Conservation (phyloP, 495 filamentous ascomycete genomes). For the Penicillium cosmopolitanum region DNA sequence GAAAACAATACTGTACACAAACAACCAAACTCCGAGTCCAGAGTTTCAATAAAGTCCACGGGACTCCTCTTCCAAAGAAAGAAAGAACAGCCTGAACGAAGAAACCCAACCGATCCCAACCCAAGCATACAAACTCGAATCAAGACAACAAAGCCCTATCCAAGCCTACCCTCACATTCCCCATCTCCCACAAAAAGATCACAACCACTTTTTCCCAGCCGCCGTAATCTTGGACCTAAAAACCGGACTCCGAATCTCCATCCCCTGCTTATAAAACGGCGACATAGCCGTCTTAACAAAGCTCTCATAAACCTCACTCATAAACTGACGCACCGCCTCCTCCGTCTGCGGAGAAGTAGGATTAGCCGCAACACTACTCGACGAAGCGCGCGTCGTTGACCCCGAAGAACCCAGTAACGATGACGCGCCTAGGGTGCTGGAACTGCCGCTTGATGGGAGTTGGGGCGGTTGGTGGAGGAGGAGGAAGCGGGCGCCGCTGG, state of each 20-base stretch:
- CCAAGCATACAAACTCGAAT: too few species aligned
- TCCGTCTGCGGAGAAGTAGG: slow-evolving; percentile 86
- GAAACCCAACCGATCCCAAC: too few species aligned
- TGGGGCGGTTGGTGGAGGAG: slow-evolving; percentile 78
- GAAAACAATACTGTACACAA: neutral
- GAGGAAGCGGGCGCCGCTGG: slow-evolving; percentile 72
- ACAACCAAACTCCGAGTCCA: too few species aligned
- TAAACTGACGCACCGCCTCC: slow-evolving; percentile 92
- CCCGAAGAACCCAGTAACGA: slow-evolving; percentile 37
- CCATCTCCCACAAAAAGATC: too few species aligned
- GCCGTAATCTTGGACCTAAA: slow-evolving; percentile 80
- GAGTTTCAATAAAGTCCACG: too few species aligned
- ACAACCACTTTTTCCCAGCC: slow-evolving; percentile 93
- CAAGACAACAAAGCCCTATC: too few species aligned
- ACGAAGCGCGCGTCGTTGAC: slow-evolving; percentile 53
- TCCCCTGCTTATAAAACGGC: slow-evolving; percentile 85
- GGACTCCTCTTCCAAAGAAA: too few species aligned
- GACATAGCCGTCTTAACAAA: slow-evolving; percentile 98
- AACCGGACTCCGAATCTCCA: slow-evolving; percentile 80
- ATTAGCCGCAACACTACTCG: slow-evolving; percentile 72
- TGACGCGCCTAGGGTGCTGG: slow-evolving; percentile 32
- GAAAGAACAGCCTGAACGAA: too few species aligned
- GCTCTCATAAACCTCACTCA: slow-evolving; percentile 88
- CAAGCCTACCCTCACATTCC: too few species aligned
- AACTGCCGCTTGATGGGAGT: slow-evolving; percentile 41